These are phyloP conservation scores for Trichomonas gallinae DNA, from an alignment of 208 protist species.

Conservation along the genomic window DNA sequence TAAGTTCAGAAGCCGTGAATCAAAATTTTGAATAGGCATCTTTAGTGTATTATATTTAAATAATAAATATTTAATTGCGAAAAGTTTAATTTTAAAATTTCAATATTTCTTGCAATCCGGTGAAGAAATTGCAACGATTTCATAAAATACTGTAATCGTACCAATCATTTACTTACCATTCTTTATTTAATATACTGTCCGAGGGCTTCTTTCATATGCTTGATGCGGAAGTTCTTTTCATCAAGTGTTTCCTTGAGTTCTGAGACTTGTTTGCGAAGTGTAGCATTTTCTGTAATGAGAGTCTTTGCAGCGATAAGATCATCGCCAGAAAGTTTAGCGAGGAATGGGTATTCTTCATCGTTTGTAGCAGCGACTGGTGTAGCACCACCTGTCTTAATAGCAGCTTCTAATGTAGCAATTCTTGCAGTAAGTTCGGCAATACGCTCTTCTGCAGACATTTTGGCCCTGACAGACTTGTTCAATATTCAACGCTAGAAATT, in stretches of 20 bases:
- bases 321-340: not conserved
- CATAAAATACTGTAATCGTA: not conserved
- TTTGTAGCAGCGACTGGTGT: not conserved
- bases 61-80: too few relatives aligned
- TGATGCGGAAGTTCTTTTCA: not conserved
- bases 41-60: too few relatives aligned
- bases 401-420: not conserved
- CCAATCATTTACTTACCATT: not conserved
- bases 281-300: not conserved
- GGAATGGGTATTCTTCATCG: not conserved
- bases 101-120: too few relatives aligned
- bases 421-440: not conserved
- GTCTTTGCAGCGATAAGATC: not conserved
- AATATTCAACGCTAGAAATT: not conserved
- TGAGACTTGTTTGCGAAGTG: not conserved
- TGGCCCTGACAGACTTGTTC: not conserved
- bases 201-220: not conserved
- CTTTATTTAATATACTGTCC: not conserved
- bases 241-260: not conserved
- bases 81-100: too few relatives aligned
- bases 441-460: not conserved
- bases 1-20: too few relatives aligned
- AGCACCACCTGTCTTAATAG: not conserved
- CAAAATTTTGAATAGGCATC: too few relatives aligned
- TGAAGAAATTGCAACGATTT: not conserved